Percentiles rank a stretch among this genome's conserved stretches.
Evolutionary conservation across 2,329 filamentous ascomycete genomes (phyloP).

Genomic region (Fusarium sarcochroum): DNA sequence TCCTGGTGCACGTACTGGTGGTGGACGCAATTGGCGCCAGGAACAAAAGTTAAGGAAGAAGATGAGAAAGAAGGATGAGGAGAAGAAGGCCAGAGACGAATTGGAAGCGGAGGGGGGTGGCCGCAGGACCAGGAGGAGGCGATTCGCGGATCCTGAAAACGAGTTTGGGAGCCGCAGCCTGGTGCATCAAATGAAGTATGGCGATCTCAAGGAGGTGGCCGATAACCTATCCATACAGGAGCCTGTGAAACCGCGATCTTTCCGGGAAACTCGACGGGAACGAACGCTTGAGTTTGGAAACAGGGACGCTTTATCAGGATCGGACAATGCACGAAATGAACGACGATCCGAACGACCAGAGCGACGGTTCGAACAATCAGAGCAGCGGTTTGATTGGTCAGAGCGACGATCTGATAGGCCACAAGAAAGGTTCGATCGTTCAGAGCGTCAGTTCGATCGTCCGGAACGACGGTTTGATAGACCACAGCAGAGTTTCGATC

Average conservation of each 20-base stretch:
- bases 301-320: neutral
- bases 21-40: conserved; percentile 50
- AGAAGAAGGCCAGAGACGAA: conserved; percentile 55
- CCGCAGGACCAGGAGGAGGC: conserved; percentile 62
- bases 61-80: conserved; percentile 60
- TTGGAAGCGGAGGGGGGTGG: conserved; percentile 53
- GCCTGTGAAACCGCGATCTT: conserved; percentile 46
- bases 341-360: neutral
- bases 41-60: conserved; percentile 67
- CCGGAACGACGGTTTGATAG: conserved; percentile 16
- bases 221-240: conserved; percentile 46
- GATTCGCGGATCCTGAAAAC: conserved; percentile 66
- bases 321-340: conserved; percentile 2
- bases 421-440: neutral
- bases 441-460: conserved; percentile 15
- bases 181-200: conserved; percentile 68
- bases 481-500: conserved; percentile 18
- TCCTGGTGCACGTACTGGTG: conserved; percentile 9
- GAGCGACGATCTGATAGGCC: conserved; percentile 6
- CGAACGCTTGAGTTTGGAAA: conserved; percentile 10
- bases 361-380: conserved; percentile 14
- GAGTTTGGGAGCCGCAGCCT: conserved; percentile 69
- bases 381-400: neutral
- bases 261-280: conserved; percentile 30
- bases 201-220: conserved; percentile 52